Base-by-base conservation (phyloP, 805 yeast species). In the Hanseniaspora thailandica region DNA sequence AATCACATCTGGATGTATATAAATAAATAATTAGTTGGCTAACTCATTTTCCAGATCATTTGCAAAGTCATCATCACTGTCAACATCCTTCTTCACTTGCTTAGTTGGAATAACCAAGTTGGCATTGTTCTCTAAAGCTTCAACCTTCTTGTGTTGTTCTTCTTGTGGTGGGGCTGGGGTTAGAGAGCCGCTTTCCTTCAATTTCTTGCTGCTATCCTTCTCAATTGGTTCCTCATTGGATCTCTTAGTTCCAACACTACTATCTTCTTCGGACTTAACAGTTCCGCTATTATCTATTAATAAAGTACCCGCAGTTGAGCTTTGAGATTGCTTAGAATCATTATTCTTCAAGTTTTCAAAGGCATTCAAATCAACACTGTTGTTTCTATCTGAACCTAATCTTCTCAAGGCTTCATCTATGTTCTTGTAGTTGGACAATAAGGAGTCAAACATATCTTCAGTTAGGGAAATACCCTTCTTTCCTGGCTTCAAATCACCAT, bases 401-500 rank as follows among this genome's bases (percentile, higher is more conserved):
- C 69, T 57, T 55, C 67, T 63, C 55, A 67, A 57, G 3, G 69
- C 69, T 36, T 67, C 69, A 47, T 67, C 70, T 33, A 67, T 67
- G 54, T 66, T 66, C 47, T 63, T 59, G 38, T 69, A 60, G 50
- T 67, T 69, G 50, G 62, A 63, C 53, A 67, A 47, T 34, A 67
- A 56, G 44, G 66, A 68, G 52, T 67, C 70, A 55, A 66, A 67
- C 36, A 65, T 58, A 55, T 67, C 70, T 48, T 67, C 70, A 7
- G 70, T 67, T 51, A 67, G 56, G 5, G 69, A 66, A 7, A 67
- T 67, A 19, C 70, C 82, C 67, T 89, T 89, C 62, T 80, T 82
- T 0, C 95, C 95, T 0, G 97, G 97, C 56, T 74, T 74, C 69
- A 75, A 72, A 56, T 80, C 82, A 5, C 82, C 82, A 9, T 71